Base-by-base conservation (phyloP, 768 basidiomycete genomes). In the Tephrocybe sp. region DNA sequence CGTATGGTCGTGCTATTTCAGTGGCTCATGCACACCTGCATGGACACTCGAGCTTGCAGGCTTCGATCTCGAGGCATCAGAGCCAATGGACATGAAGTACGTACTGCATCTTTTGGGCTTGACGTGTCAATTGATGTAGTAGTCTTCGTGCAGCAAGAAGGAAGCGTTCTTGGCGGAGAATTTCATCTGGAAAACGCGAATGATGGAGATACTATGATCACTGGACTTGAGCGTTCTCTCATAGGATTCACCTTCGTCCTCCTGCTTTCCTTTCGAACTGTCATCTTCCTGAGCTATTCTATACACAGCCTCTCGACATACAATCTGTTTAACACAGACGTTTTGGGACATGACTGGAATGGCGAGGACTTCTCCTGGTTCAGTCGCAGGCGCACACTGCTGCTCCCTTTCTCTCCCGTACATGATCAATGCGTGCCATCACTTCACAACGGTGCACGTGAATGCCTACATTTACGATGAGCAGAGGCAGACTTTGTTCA, bases 301-400 rank as follows among this genome's bases (percentile, higher is more conserved):
- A 16, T 18, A 44, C 45, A 18, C 58, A 97, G 93, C 1, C 69
- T 98, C 6, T 98, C 95, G 96, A 92, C 90, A 52, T 98, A 97
- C 65, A 97, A 98, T 60, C 89, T 95, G 0, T 72, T 76, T 43
- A 98, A 98, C 67, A 76, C 79, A 31, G 94, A 98, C 64, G 58
- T 66, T 15, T 59, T 67, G 21, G 96, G 96, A 13, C 95, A 98
- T 63, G 69, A 84, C 63, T 97, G 95, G 95, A 96, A 95, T 58
- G 92, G 89, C 45, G 95, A 99, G 68, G 96, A 95, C 69, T 98
- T 99, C 64, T 93, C 92, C 1, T 97, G 92, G 91, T 98, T 92
- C 77, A 84, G 83, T 59, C 70, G 72, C 35, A 68, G 65, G 28
- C 81, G 86, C 13, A 82, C 78, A 1, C 69, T 82, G 42, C 86